These are phyloP conservation scores for Silene noctiflora DNA, from an alignment of 179 eudicot species.

Conservation along the genomic window DNA sequence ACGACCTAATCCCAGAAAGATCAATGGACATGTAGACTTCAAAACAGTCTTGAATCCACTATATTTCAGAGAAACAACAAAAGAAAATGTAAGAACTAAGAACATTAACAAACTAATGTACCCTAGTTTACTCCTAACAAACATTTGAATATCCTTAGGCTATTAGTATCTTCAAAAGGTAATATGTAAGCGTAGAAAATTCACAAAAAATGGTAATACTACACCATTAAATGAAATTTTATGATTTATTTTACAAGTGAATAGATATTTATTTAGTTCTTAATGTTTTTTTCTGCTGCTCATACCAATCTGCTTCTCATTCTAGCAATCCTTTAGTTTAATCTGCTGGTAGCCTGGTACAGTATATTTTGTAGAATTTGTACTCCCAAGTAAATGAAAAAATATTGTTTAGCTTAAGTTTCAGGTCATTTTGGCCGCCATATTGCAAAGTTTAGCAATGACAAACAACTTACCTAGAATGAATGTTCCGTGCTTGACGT, in stretches of 20 bases:
- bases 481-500: slow-evolving; percentile 83
- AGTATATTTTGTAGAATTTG: neutral
- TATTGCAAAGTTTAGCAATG: neutral
- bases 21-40: slow-evolving; percentile 64
- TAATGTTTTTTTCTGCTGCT: neutral
- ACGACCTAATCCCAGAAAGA: slow-evolving; percentile 75
- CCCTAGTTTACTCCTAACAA: neutral
- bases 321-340: neutral
- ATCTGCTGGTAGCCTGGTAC: neutral
- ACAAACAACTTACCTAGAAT: slow-evolving; percentile 47
- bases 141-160: neutral
- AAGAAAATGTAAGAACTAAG: slow-evolving; percentile 8
- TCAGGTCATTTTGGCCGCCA: neutral
- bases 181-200: neutral
- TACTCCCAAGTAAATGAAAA: neutral
- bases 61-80: slow-evolving; percentile 15
- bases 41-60: slow-evolving; percentile 62
- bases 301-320: neutral
- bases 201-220: neutral
- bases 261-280: neutral
- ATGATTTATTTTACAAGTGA: neutral
- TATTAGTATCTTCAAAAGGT: neutral
- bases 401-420: neutral
- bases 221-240: neutral
- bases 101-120: neutral